These are phyloP conservation scores for Lippia alba DNA, from an alignment of 305 asterid species.

Conservation along the genomic window DNA sequence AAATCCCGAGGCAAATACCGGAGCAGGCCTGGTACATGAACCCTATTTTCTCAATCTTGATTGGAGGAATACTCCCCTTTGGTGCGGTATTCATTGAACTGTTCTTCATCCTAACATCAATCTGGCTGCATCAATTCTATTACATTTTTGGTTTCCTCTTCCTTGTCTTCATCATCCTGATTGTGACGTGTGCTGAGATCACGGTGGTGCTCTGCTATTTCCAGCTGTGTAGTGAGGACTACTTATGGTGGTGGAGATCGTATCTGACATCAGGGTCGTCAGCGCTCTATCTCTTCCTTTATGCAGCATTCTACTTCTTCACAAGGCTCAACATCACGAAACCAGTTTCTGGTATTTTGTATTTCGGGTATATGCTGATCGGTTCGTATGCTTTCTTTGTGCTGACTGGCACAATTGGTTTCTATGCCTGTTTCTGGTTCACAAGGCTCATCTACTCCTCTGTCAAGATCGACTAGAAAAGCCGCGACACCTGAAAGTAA, in stretches of 20 bases:
- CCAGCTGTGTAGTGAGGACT: slow-evolving; percentile 29
- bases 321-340: slow-evolving; percentile 84
- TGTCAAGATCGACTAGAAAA: slow-evolving; percentile 69
- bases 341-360: slow-evolving; percentile 70
- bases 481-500: neutral
- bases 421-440: slow-evolving; percentile 81
- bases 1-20: slow-evolving; percentile 78
- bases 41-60: slow-evolving; percentile 70
- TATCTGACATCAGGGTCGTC: too few relatives aligned
- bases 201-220: slow-evolving; percentile 83
- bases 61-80: slow-evolving; percentile 80
- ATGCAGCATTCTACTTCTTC: slow-evolving; percentile 83
- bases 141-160: slow-evolving; percentile 83
- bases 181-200: slow-evolving; percentile 83
- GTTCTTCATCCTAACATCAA: slow-evolving; percentile 80
- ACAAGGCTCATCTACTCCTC: slow-evolving; percentile 90
- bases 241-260: too few relatives aligned
- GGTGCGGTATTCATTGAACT: slow-evolving; percentile 81
- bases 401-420: slow-evolving; percentile 78
- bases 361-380: slow-evolving; percentile 87
- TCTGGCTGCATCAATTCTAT: slow-evolving; percentile 82
- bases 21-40: slow-evolving; percentile 91
- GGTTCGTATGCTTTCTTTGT: slow-evolving; percentile 83
- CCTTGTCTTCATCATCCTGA: slow-evolving; percentile 69
- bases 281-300: too few relatives aligned